A percentile compares a stretch with the other conserved stretches of the same genome.
Conservation (phyloP, 306 rosid genomes). For the Cucumis cinereus region DNA sequence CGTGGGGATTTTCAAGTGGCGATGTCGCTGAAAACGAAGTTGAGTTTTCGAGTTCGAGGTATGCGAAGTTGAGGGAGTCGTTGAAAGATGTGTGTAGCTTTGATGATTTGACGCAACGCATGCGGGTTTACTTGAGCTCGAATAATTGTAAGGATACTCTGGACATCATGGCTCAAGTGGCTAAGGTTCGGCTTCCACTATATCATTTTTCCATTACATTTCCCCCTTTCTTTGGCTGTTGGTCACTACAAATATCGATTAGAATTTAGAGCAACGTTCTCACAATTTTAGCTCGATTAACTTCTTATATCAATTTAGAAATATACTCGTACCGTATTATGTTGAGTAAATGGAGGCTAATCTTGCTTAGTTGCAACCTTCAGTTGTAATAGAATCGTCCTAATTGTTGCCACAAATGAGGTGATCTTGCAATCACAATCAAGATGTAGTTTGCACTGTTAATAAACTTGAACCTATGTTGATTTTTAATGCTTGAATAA, state of each 20-base stretch:
- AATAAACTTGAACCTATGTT: background rate
- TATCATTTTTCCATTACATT: background rate
- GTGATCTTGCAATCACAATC: background rate
- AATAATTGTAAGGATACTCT: constrained; percentile 49
- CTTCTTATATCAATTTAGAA: background rate
- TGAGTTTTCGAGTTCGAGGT: constrained; percentile 33
- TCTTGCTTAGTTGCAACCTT: background rate
- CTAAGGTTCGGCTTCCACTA: constrained; percentile 44
- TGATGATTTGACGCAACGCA: constrained; percentile 67
- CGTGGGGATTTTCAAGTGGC: constrained; percentile 16
- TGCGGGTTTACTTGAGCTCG: constrained; percentile 51
- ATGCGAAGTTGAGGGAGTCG: constrained; percentile 32
- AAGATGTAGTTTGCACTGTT: background rate
- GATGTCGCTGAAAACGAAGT: constrained; percentile 3
- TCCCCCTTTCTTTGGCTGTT: background rate
- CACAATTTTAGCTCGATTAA: background rate
- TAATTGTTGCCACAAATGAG: background rate
- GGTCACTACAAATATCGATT: background rate
- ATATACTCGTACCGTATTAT: background rate
- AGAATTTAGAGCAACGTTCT: background rate
- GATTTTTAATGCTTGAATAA: background rate
- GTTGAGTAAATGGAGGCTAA: background rate
- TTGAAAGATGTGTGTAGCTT: constrained; percentile 70
- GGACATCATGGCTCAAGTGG: constrained; percentile 47
- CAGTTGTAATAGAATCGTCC: background rate